Evolutionary conservation across 192 early-diverging fungal species (phyloP).

Genomic region (Backusella tuberculispora): DNA sequence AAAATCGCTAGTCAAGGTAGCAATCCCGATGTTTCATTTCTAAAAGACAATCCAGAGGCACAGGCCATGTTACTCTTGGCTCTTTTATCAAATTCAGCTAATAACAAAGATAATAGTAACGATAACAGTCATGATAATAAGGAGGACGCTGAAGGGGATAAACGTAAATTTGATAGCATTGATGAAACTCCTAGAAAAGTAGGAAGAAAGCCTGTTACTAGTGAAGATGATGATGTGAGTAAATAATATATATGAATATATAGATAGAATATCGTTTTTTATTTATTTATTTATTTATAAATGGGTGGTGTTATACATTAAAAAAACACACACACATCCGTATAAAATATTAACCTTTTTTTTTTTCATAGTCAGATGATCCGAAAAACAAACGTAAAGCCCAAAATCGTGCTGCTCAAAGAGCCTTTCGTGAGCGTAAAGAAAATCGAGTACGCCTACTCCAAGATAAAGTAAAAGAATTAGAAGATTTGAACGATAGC

Average conservation of each 20-base stretch:
- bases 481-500: conserved; percentile 1
- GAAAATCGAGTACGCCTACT: conserved; percentile 60
- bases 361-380: conserved; percentile 1
- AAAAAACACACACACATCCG: not conserved
- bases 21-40: conserved; percentile 18
- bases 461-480: conserved; percentile 40
- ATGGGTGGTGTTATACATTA: no score
- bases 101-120: not conserved
- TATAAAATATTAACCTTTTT: not conserved
- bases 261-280: no score
- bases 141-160: not conserved
- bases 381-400: conserved; percentile 11
- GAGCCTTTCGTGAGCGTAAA: conserved; percentile 74
- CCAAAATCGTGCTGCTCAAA: conserved; percentile 73
- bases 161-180: not conserved
- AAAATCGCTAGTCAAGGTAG: conserved; percentile 13
- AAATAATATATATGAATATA: no score
- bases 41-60: conserved; percentile 17
- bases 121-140: not conserved
- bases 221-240: conserved; percentile 18
- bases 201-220: conserved; percentile 15
- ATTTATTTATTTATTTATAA: no score
- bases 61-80: conserved; percentile 14
- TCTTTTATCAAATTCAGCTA: not conserved
- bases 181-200: conserved; percentile 8